Evolutionary conservation across 2,329 filamentous ascomycete species (phyloP).

Genomic region (Xylaria sp.): DNA sequence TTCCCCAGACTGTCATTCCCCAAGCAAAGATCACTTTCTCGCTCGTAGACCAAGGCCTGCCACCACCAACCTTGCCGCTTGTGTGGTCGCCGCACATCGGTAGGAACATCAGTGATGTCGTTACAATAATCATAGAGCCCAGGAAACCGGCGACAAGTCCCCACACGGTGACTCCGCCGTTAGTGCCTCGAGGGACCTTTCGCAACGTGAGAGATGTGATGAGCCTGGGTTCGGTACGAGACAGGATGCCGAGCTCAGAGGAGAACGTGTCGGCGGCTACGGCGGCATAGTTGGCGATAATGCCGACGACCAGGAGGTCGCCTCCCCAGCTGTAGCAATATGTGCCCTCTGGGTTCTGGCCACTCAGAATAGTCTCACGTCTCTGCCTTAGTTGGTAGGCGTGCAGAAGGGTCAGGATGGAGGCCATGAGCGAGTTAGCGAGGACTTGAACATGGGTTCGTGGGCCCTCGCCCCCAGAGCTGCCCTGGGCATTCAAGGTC

Average conservation of each 20-base stretch:
- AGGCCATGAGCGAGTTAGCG: conserved; percentile 85
- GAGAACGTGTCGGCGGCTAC: conserved; percentile 94
- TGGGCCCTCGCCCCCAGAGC: conserved; percentile 80
- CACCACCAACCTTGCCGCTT: conserved; percentile 54
- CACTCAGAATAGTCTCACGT: conserved; percentile 52
- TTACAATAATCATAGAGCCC: conserved; percentile 77
- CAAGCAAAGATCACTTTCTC: conserved; percentile 61
- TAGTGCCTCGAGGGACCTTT: conserved; percentile 88
- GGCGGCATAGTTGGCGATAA: conserved; percentile 86
- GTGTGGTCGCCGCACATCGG: conserved; percentile 70
- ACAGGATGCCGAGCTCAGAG: conserved; percentile 93
- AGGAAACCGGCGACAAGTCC: conserved; percentile 79
- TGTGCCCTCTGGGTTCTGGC: conserved; percentile 49
- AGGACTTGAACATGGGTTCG: conserved; percentile 88
- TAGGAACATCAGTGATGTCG: conserved; percentile 71
- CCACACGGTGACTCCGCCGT: conserved; percentile 84
- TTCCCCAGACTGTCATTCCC: conserved; percentile 76
- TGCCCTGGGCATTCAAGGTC: conserved; percentile 80
- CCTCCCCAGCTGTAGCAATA: conserved; percentile 70
- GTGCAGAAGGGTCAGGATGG: conserved; percentile 69
- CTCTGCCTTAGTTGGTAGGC: conserved; percentile 67
- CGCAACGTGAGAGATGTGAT: conserved; percentile 83
- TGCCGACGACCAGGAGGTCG: conserved; percentile 71
- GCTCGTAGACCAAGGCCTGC: conserved; percentile 59
- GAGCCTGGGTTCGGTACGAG: conserved; percentile 77